Evolutionary conservation across 345 rosid genomes (phyloP), one percentile per base, ranked within the genome.

Genomic region (Psidium guajava): DNA sequence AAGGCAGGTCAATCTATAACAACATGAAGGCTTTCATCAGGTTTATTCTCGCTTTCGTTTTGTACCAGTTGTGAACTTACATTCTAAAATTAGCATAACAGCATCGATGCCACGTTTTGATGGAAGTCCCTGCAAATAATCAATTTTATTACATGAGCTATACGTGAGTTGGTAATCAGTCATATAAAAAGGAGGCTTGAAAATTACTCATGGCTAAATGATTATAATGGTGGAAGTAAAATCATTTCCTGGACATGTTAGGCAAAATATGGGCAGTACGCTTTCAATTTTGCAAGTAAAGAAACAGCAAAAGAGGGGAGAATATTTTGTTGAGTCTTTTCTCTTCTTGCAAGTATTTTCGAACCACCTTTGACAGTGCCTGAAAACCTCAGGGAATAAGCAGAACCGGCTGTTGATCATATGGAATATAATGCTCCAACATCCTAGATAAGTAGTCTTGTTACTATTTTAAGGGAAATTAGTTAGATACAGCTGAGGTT

Each of bases 1-100:
- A 97, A 90, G 99, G 99, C 83, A 91, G 98, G 88, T 96, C 98
- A 55, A 97, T 97, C 84, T 97, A 97, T 85, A 51, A 96, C 88
- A 97, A 97, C 87, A 97, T 97, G 99, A 97, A 97, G 92, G 98
- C 99, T 36, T 97, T 97, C 87, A 96, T 97, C 87, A 92, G 99
- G 99, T 95, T 84, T n/a, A 86, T n/a, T 80, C 82, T 22, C 15
- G 1, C 50, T 92, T 85, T n/a, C 84, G 14, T 54, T 61, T 27
- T 24, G 36, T 16, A 36, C 11, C 52, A 22, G 64, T 57, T 20
- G 40, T 42, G 64, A 51, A 36, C 8, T 52, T 84, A 16, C 22
- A 53, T 21, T 47, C 52, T 36, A 69, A 47, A 32, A 36, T 36
- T 69, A 36, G 47, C 13, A 18, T 69, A 69, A 21, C 80, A 18